Base-by-base conservation (phyloP, 2,329 filamentous ascomycete species). In the Allantophomopsis lycopodina region DNA sequence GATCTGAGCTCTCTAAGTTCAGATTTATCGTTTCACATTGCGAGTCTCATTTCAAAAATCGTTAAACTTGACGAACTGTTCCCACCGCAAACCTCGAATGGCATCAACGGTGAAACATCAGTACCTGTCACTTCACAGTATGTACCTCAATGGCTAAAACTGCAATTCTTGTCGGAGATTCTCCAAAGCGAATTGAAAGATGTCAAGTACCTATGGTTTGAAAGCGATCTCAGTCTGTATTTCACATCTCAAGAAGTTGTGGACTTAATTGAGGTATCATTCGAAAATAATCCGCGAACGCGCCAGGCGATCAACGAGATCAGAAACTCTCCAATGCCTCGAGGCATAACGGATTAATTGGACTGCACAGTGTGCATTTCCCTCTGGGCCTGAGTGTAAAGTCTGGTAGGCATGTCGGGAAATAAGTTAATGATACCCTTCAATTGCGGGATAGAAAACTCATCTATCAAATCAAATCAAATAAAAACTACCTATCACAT, bases 141-240 rank as follows among this genome's bases (percentile, higher is more conserved):
- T 46, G 73, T 73, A 4, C 62, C 66, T 2, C 67, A 65, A 37
- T 81, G 76, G 76, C 61, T 80, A 42, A 66, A 75, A 37, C 63
- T 81, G 43, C 74, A 79, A 56, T 80, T 73, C 48, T 61, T 81
- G 14, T 70, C 69, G 45, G 71, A 80, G 54, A 69, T 80, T 20
- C 60, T 81, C 46, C 76, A 81, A 60, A 78, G 74, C 48, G 79
- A 80, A 50, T 60, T 80, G 39, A 70, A 69, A 45, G 76, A 80
- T 45, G 70, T 81, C 41, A 65, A 64, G 42, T 79, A 64, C 45
- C 55, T 81, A 31, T 81, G 76, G 76, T 65, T 71, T 49, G 75
- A 81, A 45, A 76, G 74, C 55, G 75, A 79, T 54, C 60, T 81
- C 33, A 77, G 74, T 45, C 53, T 79, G 31, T 76, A 79, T 54